Evolutionary conservation across 192 early-diverging fungal species (phyloP).

Genomic region (Linnemannia hyalina): DNA sequence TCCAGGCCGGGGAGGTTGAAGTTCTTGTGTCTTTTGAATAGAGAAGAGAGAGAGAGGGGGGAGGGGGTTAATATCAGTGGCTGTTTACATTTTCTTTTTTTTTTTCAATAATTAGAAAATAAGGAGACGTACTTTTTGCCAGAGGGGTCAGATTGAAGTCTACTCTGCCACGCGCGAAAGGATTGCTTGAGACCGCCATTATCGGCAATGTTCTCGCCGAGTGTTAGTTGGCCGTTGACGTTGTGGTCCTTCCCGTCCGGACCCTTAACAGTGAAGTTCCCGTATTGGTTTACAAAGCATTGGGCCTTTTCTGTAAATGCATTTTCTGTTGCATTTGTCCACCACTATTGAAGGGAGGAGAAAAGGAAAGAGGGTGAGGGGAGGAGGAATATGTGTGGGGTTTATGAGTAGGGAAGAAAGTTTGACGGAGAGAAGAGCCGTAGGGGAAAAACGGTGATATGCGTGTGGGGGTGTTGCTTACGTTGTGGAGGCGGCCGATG

Average conservation of each 20-base stretch:
- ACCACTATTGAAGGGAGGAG: conserved; percentile 59
- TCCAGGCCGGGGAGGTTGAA: conserved; percentile 57
- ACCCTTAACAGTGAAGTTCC: conserved; percentile 60
- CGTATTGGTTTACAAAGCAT: conserved; percentile 76
- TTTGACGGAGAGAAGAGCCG: no score
- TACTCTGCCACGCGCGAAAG: conserved; percentile 24
- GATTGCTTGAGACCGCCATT: conserved; percentile 69
- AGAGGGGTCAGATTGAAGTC: conserved; percentile 34
- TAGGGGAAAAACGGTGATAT: no score
- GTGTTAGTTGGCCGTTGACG: conserved; percentile 68
- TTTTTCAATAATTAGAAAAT: background rate
- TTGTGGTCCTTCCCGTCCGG: conserved; percentile 52
- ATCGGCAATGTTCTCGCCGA: conserved; percentile 79
- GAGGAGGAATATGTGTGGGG: background rate
- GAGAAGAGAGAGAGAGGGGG: background rate
- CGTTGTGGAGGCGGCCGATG: conserved; percentile 26
- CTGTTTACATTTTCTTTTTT: background rate
- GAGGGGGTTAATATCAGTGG: background rate
- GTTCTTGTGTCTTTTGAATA: conserved; percentile 5
- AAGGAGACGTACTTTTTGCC: conserved; percentile 12
- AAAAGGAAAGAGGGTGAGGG: background rate
- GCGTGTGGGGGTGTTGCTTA: background rate
- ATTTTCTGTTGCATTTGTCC: conserved; percentile 64
- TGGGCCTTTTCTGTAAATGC: conserved; percentile 65
- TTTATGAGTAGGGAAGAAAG: no score